These are phyloP conservation scores for Teunomyces lycoperdinae DNA, from an alignment of 805 yeast genomes.

Conservation along the genomic window DNA sequence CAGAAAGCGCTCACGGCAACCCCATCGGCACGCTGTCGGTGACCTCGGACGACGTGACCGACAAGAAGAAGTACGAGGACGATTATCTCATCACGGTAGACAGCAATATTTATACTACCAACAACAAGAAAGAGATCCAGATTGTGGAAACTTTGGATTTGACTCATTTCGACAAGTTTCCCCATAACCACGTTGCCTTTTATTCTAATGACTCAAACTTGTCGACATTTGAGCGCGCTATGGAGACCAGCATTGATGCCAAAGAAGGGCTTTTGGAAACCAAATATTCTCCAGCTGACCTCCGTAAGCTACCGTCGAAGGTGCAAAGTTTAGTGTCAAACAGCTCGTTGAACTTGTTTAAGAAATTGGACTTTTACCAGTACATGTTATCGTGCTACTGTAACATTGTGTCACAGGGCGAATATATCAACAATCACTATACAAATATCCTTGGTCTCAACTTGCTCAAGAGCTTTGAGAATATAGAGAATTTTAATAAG, in stretches of 20 bases:
- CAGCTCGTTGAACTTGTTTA: slow-evolving; percentile 31
- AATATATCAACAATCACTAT: slow-evolving; percentile 35
- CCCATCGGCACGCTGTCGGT: background rate
- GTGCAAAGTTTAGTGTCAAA: slow-evolving; percentile 33
- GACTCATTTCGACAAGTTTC: slow-evolving; percentile 26
- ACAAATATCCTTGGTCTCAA: slow-evolving; percentile 33
- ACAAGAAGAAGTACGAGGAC: slow-evolving; percentile 20
- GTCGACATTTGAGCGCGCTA: slow-evolving; percentile 28
- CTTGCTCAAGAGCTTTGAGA: slow-evolving; percentile 37
- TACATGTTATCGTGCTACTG: slow-evolving; percentile 41
- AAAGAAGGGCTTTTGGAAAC: slow-evolving; percentile 17
- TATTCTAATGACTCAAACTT: slow-evolving; percentile 40
- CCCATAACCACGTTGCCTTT: slow-evolving; percentile 30
- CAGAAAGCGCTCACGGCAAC: background rate
- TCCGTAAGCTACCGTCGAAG: slow-evolving; percentile 31
- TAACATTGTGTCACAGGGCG: slow-evolving; percentile 28
- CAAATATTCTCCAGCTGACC: slow-evolving; percentile 19
- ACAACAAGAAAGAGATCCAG: slow-evolving; percentile 10
- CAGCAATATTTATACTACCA: slow-evolving; percentile 33
- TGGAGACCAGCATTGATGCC: slow-evolving; percentile 27
- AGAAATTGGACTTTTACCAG: slow-evolving; percentile 30
- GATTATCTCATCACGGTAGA: slow-evolving; percentile 33
- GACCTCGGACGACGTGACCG: background rate
- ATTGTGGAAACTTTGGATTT: slow-evolving; percentile 9
- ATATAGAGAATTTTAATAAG: slow-evolving; percentile 25